Conservation (phyloP, 1,284 basidiomycete species). For the Ganoderma leucocontextum region DNA sequence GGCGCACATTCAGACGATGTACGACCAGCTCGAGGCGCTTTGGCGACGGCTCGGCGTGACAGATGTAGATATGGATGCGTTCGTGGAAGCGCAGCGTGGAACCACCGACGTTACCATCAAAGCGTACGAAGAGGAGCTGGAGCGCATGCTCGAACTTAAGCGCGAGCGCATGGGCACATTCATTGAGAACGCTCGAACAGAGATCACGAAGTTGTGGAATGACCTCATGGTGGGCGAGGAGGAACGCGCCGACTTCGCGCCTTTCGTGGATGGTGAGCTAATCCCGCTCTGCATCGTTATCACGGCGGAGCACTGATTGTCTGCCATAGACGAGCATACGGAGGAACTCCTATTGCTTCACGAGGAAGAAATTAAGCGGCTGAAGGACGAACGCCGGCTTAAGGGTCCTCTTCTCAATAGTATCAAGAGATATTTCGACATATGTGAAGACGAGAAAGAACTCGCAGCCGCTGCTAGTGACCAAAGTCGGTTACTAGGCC, state of each 20-base stretch:
- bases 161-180: slow-evolving; percentile 89
- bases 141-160: slow-evolving; percentile 90
- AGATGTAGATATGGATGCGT: slow-evolving; percentile 80
- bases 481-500: slow-evolving; percentile 77
- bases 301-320: slow-evolving; percentile 7
- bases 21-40: slow-evolving; percentile 84
- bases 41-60: slow-evolving; percentile 82
- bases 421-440: slow-evolving; percentile 90
- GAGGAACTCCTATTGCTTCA: slow-evolving; percentile 90
- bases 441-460: slow-evolving; percentile 92
- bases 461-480: slow-evolving; percentile 84
- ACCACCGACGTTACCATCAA: slow-evolving; percentile 77
- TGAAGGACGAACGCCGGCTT: slow-evolving; percentile 82
- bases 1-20: slow-evolving; percentile 83
- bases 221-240: slow-evolving; percentile 87
- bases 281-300: not conserved
- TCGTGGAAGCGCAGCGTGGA: slow-evolving; percentile 82
- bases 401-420: slow-evolving; percentile 82
- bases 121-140: slow-evolving; percentile 90
- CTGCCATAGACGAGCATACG: slow-evolving; percentile 77
- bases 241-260: slow-evolving; percentile 83
- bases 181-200: slow-evolving; percentile 82
- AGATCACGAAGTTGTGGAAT: slow-evolving; percentile 88
- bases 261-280: slow-evolving; percentile 80
- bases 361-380: slow-evolving; percentile 84